Percentiles rank a stretch among this genome's conserved stretches.
Conservation (phyloP, 148 eudicot genomes). For the Silene conica region DNA sequence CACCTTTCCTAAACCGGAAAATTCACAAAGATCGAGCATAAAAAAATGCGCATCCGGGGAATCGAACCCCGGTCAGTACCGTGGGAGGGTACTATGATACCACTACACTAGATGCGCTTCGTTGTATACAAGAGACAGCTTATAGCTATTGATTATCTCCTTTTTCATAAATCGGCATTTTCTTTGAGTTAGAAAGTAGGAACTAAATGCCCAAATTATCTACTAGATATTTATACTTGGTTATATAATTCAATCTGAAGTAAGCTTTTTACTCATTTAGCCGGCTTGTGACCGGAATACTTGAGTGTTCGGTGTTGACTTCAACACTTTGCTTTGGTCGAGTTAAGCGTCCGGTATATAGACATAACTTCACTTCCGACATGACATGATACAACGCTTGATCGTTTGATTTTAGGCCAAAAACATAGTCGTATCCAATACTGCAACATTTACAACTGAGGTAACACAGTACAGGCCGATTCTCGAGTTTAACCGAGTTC, state of each 20-base stretch:
- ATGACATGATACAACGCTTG: no score
- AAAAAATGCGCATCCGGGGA: conserved; percentile 45
- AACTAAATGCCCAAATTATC: background rate
- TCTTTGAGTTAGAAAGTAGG: no score
- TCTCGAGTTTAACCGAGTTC: background rate
- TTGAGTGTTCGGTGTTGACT: background rate
- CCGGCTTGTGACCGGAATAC: background rate
- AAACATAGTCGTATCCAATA: no score
- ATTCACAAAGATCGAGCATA: no score
- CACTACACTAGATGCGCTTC: conserved; percentile 41
- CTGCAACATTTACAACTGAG: background rate
- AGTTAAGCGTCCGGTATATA: background rate
- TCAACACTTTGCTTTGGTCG: background rate
- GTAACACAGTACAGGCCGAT: background rate
- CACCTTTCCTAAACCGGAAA: no score
- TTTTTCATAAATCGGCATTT: no score
- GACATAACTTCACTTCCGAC: background rate
- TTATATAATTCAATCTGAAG: background rate
- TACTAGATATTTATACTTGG: background rate
- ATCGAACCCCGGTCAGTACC: conserved; percentile 52
- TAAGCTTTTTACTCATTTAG: background rate
- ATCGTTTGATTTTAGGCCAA: background rate
- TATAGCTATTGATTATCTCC: no score
- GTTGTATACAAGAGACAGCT: no score
- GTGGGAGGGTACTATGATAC: conserved; percentile 44